phyloP scores from a whole-genome alignment of 2,329 filamentous ascomycete genomes.

The Sordariomycetes sp. region DNA sequence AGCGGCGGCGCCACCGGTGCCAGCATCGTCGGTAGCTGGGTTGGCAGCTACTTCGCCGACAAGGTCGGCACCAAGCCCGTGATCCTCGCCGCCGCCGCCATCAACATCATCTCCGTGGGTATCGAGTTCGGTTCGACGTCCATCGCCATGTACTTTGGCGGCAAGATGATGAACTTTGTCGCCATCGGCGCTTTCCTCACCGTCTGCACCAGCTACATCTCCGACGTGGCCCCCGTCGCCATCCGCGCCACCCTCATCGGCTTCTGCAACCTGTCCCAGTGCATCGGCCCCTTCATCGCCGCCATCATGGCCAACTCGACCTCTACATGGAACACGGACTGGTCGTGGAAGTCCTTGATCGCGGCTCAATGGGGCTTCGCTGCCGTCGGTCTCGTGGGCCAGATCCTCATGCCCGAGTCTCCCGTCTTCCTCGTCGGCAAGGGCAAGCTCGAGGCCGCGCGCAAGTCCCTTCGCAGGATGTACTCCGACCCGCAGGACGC shows the following conservation, averaged over 20 bases:
- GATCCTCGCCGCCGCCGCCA: conserved; percentile 8
- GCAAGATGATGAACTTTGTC: conserved; percentile 19
- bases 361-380: conserved; percentile 30
- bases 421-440: conserved; percentile 30
- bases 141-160: conserved; percentile 17
- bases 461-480: conserved; percentile 22
- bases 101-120: conserved; percentile 17
- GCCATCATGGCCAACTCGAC: conserved; percentile 27
- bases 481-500: conserved; percentile 11
- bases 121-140: conserved; percentile 19
- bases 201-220: conserved; percentile 25
- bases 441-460: conserved; percentile 17
- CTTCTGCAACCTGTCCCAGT: conserved; percentile 28
- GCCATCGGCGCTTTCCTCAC: conserved; percentile 26
- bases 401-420: conserved; percentile 29
- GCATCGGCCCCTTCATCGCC: conserved; percentile 26
- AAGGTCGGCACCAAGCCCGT: conserved; percentile 13
- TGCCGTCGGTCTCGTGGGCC: conserved; percentile 17
- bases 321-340: conserved; percentile 22
- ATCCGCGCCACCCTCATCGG: conserved; percentile 24
- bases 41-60: conserved; percentile 14
- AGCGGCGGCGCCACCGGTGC: conserved; percentile 13
- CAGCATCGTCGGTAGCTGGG: conserved; percentile 14
- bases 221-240: conserved; percentile 25
- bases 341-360: conserved; percentile 32